Evolutionary conservation across 1,284 basidiomycete species (phyloP), one percentile per base, ranked within the genome.

Genomic region (Cryptococcus sp.): DNA sequence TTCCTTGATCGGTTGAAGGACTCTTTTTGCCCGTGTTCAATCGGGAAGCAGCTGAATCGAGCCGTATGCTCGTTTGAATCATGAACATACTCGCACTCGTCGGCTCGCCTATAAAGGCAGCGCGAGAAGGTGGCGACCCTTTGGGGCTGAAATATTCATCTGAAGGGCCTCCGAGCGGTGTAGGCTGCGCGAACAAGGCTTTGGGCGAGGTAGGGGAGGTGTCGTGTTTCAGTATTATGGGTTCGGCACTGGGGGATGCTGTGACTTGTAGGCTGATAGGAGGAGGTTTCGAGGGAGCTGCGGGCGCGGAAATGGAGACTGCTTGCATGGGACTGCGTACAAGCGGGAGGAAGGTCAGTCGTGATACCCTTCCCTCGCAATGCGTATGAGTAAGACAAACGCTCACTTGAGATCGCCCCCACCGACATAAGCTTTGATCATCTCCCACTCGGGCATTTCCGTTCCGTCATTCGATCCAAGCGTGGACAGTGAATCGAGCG

Each of bases 391-490:
- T 40, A 25, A 55, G 19, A 30, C 38, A 17, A n/a, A 40, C 27
- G 55, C 68, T 57, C 49, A 70, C 70, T 68, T 65, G 22, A 78
- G 55, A 60, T 76, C 70, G 5, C 76, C 76, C 25, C 69, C 67
- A 8, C 70, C 72, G 13, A 75, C 74, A 58, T 71, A 78, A 2
- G 60, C 70, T 55, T 73, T 75, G 52, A 72, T 60, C 23, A 55
- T 54, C 17, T 66, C 69, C 76, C 76, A 78, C 25, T 61, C 66
- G 22, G 50, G 62, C n/a, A 55, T 54, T 11, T 27, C 35, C 8
- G 43, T 35, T 8, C 35, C 54, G 13, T 23, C 42, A 15, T 50
- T 61, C 5, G 47, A 40, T 5, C 56, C 60, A 5, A 71, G 59
- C 15, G 65, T 53, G 1, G 65, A 58, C 1, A 78, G 61, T 3